Evolutionary conservation across 495 filamentous ascomycete genomes (phyloP), one percentile per base, ranked within the genome.

Genomic region (Aspergillus baeticus): DNA sequence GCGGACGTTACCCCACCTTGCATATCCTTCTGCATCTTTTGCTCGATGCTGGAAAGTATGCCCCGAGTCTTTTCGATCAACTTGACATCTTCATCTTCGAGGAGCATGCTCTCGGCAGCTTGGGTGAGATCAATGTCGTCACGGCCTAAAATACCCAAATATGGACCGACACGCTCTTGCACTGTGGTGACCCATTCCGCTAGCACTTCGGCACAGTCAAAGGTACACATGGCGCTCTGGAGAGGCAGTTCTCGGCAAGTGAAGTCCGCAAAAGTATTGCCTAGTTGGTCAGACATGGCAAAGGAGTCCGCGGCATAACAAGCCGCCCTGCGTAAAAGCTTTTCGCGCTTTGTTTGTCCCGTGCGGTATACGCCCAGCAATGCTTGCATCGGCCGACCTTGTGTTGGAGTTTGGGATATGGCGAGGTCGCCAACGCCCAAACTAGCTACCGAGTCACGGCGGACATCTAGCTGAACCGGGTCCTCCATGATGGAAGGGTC

Each of bases 151-250:
- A 96, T 82, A 2, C 94, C 94, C 7, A 97, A 72, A 63, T 90
- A 95, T 2, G 86, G 83, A 0, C 93, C 95, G 44, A 97, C 90
- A 10, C 94, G 88, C 69, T 97, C 92, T 69, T 98, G 94, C 10
- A 98, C 87, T 0, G 93, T 96, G 13, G 89, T 88, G 38, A 95
- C 83, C 94, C 94, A 98, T 70, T 98, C 94, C 1, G 94, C 93
- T 21, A 98, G 84, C 0, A 98, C 91, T 64, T 96, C 91, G n/a
- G 92, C 89, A 63, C 94, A 98, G 64, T 98, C 94, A 67, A 96
- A 96, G 11, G 88, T 83, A 69, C 92, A 98, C 82, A 98, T 87
- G 6, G 90, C 90, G 13, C 91, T 92, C 60, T 96, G 92, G 22
- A 98, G 77, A 1, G 94, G 93, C n/a, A 98, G 78, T 64, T 98